Base-by-base conservation (phyloP, 352 stramenopile species). In the Globisporangium viniferum region DNA sequence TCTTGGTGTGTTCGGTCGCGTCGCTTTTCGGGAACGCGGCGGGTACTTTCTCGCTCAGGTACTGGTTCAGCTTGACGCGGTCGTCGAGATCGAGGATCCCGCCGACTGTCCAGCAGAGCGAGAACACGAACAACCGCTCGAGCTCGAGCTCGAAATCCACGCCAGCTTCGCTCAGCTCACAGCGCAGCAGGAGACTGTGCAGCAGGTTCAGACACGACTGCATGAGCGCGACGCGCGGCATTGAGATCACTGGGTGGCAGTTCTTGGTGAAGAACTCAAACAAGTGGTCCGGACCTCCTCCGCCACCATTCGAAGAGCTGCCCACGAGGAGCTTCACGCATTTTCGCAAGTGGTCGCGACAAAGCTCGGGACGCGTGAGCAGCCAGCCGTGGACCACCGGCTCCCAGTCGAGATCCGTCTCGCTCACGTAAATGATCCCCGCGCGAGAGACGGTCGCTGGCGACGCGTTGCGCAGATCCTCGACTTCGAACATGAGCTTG, bases 401-500 rank as follows among this genome's bases (percentile, higher is more conserved):
- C 22, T 88, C 76, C 86, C 85, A 94, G 46, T 91, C 84, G 0
- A 96, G 73, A 66, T 91, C 86, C 0, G 81, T 84, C 33, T 90
- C 83, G 67, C 84, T 89, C 27, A 98, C 90, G 74, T 98, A 98
- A 20, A 98, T 93, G 59, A 98, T 94, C 39, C 93, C 92, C 29
- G 92, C 91, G 5, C 92, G 77, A 24, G 88, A 97, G 8, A 98
- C 93, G 1, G 94, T 98, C 0, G 94, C 94, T 20, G 94, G 93
- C 15, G 90, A 97, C 7, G 94, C 94, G 48, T 97, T 96, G 8
- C 86, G 86, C 18, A 98, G 73, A 63, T 98, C 94, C 66, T 97
- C 94, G 2, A 98, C 91, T 69, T 98, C 94, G 70, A 98, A 98
- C 15, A 98, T 78, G 67, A 97, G 90, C 67, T 98, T 97, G 71